Conservation (phyloP, 2,329 filamentous ascomycete species). For the Tolypocladium inflatum region DNA sequence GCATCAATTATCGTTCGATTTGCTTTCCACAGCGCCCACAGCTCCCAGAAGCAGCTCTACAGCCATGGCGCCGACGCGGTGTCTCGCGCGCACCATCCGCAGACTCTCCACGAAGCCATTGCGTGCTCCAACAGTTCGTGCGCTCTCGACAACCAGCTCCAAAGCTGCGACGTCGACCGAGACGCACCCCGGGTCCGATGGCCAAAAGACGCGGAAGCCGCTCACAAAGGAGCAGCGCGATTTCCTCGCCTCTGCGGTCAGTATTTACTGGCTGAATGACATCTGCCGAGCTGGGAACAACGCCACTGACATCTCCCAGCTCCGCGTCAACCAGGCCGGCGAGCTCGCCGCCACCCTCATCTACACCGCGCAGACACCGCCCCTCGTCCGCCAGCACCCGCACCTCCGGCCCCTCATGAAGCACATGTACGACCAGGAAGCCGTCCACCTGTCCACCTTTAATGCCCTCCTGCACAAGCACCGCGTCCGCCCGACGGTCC, state of each 20-base stretch:
- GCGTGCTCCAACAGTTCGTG: conserved; percentile 1
- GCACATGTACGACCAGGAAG: conserved; percentile 98
- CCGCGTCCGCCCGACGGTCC: conserved; percentile 81
- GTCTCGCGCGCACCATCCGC: conserved; percentile 7
- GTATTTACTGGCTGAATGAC: conserved; percentile 9
- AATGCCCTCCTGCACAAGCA: conserved; percentile 75
- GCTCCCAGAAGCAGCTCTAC: neutral
- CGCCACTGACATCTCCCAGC: conserved; percentile 28
- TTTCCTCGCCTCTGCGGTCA: conserved; percentile 65
- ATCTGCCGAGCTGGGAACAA: neutral
- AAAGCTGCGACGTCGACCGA: conserved; percentile 5
- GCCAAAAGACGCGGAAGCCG: conserved; percentile 39
- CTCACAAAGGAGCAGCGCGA: conserved; percentile 61
- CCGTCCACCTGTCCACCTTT: conserved; percentile 76
- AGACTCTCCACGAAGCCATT: neutral
- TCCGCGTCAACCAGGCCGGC: conserved; percentile 94
- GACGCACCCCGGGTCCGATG: conserved; percentile 11
- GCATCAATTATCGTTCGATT: neutral
- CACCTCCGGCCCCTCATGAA: conserved; percentile 85
- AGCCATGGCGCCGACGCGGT: conserved; percentile 11
- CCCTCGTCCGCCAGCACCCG: conserved; percentile 70
- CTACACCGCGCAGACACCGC: conserved; percentile 79
- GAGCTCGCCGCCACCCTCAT: conserved; percentile 95
- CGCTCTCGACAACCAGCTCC: conserved; percentile 6
- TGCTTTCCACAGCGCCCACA: neutral